Percentiles rank a stretch among this genome's conserved stretches.
Evolutionary conservation across 2,329 filamentous ascomycete species (phyloP).

Genomic region (Pyrenochaeta sp.): DNA sequence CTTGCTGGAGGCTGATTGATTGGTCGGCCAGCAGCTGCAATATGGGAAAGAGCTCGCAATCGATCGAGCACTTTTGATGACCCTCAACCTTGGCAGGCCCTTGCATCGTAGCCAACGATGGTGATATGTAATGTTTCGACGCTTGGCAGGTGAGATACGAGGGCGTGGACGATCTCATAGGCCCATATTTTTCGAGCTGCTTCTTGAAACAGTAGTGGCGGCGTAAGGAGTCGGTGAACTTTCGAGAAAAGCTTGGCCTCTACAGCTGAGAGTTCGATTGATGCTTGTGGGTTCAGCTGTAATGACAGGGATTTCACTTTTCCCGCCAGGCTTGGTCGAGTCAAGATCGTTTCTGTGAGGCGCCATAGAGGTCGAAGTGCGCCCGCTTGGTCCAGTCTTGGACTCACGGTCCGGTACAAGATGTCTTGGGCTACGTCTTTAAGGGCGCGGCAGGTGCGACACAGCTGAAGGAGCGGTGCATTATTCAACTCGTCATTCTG

Average conservation of each 20-base stretch:
- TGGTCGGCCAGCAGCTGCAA: not conserved
- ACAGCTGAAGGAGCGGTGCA: not conserved
- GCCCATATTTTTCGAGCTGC: not conserved
- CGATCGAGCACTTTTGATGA: not conserved
- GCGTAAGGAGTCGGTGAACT: not conserved
- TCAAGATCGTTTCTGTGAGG: constrained; percentile 1
- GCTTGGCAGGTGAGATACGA: not conserved
- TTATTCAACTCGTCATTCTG: not conserved
- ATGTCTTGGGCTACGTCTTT: not conserved
- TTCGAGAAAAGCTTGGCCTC: not conserved
- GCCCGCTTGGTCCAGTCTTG: not conserved
- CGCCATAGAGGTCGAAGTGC: constrained; percentile 1
- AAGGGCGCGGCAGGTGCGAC: not conserved
- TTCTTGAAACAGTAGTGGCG: not conserved
- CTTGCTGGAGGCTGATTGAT: not conserved
- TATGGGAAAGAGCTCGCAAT: not conserved
- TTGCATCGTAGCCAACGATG: not conserved
- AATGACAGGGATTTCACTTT: not conserved
- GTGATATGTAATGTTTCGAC: not conserved
- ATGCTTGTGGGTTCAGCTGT: not conserved
- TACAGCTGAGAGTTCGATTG: not conserved
- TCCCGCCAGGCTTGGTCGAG: not conserved
- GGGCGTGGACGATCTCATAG: constrained; percentile 1
- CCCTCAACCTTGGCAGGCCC: not conserved
- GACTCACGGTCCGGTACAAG: not conserved